Evolutionary conservation across 129 eudicot genomes (phyloP).

Genomic region (Pseudognaphalium luteoalbum): DNA sequence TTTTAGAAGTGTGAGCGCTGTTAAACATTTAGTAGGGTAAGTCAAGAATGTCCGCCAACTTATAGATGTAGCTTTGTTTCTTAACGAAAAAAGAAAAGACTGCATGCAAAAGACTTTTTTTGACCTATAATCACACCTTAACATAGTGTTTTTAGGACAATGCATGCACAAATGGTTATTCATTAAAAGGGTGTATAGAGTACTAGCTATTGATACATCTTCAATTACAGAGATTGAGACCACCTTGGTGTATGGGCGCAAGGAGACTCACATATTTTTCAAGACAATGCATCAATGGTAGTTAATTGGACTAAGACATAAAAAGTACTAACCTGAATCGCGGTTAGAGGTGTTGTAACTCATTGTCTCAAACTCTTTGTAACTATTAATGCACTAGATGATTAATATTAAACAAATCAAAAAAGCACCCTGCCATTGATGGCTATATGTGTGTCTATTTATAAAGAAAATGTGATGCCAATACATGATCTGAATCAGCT

Average conservation of each 20-base stretch:
- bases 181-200: not conserved
- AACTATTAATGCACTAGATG: not conserved
- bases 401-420: slow-evolving; percentile 8
- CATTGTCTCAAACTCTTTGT: slow-evolving; percentile 35
- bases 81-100: not conserved
- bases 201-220: not conserved
- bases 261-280: not conserved
- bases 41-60: not conserved
- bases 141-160: not conserved
- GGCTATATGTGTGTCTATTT: slow-evolving; percentile 40
- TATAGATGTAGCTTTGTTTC: not conserved
- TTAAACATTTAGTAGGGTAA: not conserved
- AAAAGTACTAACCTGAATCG: slow-evolving; percentile 50
- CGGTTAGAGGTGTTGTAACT: slow-evolving; percentile 50
- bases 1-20: too few relatives aligned
- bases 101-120: not conserved
- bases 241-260: slow-evolving; percentile 7
- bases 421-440: slow-evolving; percentile 29
- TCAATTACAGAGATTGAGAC: not conserved
- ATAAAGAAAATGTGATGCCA: slow-evolving; percentile 41
- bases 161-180: not conserved
- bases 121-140: not conserved
- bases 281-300: slow-evolving; percentile 26
- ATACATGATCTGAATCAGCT: slow-evolving; percentile 18
- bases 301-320: not conserved